These are phyloP conservation scores for Phaeosphaeria sp. DNA, from an alignment of 2,329 filamentous ascomycete genomes.

Conservation along the genomic window DNA sequence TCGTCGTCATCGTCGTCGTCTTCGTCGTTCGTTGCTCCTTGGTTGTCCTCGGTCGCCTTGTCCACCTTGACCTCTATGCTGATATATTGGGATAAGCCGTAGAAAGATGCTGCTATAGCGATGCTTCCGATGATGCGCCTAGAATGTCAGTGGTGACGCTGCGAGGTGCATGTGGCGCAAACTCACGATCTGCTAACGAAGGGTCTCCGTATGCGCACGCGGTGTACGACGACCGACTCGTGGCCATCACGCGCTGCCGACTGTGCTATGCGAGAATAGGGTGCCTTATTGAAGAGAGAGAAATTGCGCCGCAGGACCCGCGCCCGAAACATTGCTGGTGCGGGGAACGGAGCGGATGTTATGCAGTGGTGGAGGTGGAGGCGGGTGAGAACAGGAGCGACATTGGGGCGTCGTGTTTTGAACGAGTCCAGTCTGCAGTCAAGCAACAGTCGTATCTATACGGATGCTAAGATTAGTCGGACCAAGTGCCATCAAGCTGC, in stretches of 20 bases:
- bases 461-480: background rate
- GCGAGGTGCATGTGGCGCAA: slow-evolving; percentile 1
- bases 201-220: slow-evolving; percentile 50
- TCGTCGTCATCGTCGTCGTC: slow-evolving; percentile 42
- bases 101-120: slow-evolving; percentile 23
- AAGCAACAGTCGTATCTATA: background rate
- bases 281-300: slow-evolving; percentile 40
- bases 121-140: slow-evolving; percentile 36
- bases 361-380: slow-evolving; percentile 12
- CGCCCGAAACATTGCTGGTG: slow-evolving; percentile 46
- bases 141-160: slow-evolving; percentile 11
- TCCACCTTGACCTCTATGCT: slow-evolving; percentile 33
- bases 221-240: slow-evolving; percentile 41
- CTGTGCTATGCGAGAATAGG: slow-evolving; percentile 29
- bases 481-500: background rate
- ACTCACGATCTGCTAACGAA: slow-evolving; percentile 45
- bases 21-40: slow-evolving; percentile 27
- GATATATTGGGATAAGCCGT: slow-evolving; percentile 29
- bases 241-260: slow-evolving; percentile 40
- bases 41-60: slow-evolving; percentile 16
- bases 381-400: slow-evolving; percentile 10
- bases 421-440: background rate
- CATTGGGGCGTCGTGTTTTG: slow-evolving; percentile 18
- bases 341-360: slow-evolving; percentile 18
- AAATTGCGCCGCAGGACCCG: slow-evolving; percentile 46